A percentile compares a stretch with the other conserved stretches of the same genome.
These are phyloP conservation scores for Leishmania turanica DNA, from an alignment of 208 protist species.

Conservation along the genomic window DNA sequence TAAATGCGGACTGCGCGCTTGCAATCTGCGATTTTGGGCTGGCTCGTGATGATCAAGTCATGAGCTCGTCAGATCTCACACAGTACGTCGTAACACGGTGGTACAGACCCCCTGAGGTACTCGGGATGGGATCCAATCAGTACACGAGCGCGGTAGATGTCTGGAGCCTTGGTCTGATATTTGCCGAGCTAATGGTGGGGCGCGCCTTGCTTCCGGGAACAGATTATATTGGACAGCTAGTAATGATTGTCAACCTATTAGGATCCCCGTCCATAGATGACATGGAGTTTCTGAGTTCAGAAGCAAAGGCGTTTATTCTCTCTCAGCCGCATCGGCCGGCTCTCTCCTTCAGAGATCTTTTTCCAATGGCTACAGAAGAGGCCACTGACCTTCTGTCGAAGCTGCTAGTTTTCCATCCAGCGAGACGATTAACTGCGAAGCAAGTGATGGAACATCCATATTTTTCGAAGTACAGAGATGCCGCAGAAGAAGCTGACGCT, in stretches of 20 bases:
- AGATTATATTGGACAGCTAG: conserved; percentile 88
- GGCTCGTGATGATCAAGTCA: conserved; percentile 78
- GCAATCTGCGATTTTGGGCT: conserved; percentile 95
- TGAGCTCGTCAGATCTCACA: conserved; percentile 85
- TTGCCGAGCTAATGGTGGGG: conserved; percentile 98
- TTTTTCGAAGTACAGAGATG: conserved; percentile 90
- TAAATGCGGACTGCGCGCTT: conserved; percentile 95
- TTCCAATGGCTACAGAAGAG: conserved; percentile 93
- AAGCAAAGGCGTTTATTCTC: conserved; percentile 72
- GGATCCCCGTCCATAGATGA: conserved; percentile 75
- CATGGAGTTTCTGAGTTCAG: conserved; percentile 89
- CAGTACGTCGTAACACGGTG: conserved; percentile 98
- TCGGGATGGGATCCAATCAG: conserved; percentile 85
- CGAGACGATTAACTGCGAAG: conserved; percentile 93
- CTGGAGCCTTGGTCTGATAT: conserved; percentile 97
- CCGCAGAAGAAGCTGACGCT: conserved; percentile 72
- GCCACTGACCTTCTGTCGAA: conserved; percentile 94
- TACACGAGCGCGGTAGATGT: conserved; percentile 98
- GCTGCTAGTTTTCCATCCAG: conserved; percentile 97
- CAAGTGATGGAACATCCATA: conserved; percentile 96
- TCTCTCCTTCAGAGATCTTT: conserved; percentile 78
- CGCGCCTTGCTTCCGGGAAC: conserved; percentile 95
- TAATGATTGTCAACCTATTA: conserved; percentile 84
- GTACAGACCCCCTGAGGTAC: conserved; percentile 99
- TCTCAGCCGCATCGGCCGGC: conserved; percentile 54